phyloP scores from a whole-genome alignment of 371 early-diverging fungal genomes.

The Syncephalis fuscata region DNA sequence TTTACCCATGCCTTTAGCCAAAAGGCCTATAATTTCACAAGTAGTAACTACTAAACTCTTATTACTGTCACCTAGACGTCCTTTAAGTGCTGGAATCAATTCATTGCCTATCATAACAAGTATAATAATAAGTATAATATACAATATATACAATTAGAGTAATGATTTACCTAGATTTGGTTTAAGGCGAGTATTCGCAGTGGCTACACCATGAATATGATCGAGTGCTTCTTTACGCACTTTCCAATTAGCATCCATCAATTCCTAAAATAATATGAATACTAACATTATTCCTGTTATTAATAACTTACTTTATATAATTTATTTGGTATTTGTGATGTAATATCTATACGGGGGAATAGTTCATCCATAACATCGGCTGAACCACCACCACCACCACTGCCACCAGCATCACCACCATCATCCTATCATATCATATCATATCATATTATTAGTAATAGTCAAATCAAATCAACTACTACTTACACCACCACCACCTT shows the following conservation, averaged over 20 bases:
- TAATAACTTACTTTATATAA: conserved; percentile 1
- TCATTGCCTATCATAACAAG: too few species aligned
- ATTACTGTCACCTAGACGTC: conserved; percentile 73
- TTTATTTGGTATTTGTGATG: conserved; percentile 24
- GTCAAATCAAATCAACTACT: too few species aligned
- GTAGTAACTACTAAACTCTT: conserved; percentile 65
- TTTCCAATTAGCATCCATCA: conserved; percentile 75
- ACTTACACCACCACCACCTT: conserved; percentile 11
- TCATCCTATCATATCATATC: neutral
- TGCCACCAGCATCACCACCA: conserved; percentile 1
- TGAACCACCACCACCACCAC: conserved; percentile 12
- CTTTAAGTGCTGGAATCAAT: conserved; percentile 60
- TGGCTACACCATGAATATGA: conserved; percentile 48
- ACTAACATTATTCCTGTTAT: neutral
- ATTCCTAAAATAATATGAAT: neutral
- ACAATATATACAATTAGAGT: too few species aligned
- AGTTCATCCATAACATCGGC: conserved; percentile 60
- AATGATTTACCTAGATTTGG: conserved; percentile 45
- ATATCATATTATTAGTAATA: conserved; percentile 2
- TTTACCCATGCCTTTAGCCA: conserved; percentile 71
- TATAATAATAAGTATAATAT: too few species aligned
- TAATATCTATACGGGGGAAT: conserved; percentile 74
- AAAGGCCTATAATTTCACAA: conserved; percentile 45
- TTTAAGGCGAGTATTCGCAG: conserved; percentile 63
- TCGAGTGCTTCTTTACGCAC: conserved; percentile 87